A percentile compares a stretch with the other conserved stretches of the same genome.
These are phyloP conservation scores for Flaveria trinervia DNA, from an alignment of 129 eudicot genomes.

Conservation along the genomic window DNA sequence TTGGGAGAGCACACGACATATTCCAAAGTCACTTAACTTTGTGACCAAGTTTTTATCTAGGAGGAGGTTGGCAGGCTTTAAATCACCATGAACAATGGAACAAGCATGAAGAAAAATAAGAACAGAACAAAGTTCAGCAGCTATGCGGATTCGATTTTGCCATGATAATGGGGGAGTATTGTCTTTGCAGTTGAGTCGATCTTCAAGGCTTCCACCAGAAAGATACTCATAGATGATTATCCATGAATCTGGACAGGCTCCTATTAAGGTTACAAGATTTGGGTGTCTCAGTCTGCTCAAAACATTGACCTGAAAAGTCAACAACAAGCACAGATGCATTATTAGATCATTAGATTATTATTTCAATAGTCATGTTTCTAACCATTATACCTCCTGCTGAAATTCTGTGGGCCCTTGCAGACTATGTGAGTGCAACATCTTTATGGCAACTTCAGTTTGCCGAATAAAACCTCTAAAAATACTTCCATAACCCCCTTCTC, in stretches of 20 bases:
- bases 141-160: conserved; percentile 84
- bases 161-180: conserved; percentile 83
- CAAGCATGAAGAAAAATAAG: conserved; percentile 85
- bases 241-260: conserved; percentile 78
- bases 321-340: conserved; percentile 15
- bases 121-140: conserved; percentile 91
- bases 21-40: conserved; percentile 88
- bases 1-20: conserved; percentile 55
- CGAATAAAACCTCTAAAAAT: conserved; percentile 66
- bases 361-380: neutral
- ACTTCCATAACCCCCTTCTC: conserved; percentile 92
- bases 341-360: neutral
- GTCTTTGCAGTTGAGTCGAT: conserved; percentile 81
- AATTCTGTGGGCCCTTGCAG: conserved; percentile 72
- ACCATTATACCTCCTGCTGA: conserved; percentile 78
- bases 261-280: conserved; percentile 78
- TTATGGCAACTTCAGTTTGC: conserved; percentile 78
- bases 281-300: conserved; percentile 92
- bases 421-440: conserved; percentile 64
- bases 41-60: conserved; percentile 61
- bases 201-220: conserved; percentile 89
- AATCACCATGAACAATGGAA: conserved; percentile 72
- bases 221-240: conserved; percentile 81
- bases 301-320: conserved; percentile 59
- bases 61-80: conserved; percentile 79